phyloP scores from a whole-genome alignment of 23 red algal species.

The Gracilariopsis chorda region DNA sequence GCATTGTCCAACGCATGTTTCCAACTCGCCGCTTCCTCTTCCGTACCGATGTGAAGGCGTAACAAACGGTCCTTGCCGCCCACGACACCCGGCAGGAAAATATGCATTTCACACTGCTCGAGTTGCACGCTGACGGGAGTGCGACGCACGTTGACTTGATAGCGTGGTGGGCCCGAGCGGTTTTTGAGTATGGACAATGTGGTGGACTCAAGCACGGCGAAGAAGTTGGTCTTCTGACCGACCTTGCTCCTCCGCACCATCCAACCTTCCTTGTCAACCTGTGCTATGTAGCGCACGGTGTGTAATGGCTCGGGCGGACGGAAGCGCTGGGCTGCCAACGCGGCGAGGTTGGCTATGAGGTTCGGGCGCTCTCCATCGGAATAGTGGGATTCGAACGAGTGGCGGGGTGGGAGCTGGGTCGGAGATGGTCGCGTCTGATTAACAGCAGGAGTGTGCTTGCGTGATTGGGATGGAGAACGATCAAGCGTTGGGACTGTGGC shows the following conservation, averaged over 20 bases:
- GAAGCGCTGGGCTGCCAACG: conserved; percentile 28
- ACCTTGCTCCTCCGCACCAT: conserved; percentile 54
- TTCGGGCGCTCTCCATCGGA: not conserved
- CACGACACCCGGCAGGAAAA: not conserved
- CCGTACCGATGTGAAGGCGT: conserved; percentile 28
- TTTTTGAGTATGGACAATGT: conserved; percentile 17
- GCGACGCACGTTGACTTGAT: conserved; percentile 32
- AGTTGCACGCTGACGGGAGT: conserved; percentile 4
- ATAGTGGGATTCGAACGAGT: not conserved
- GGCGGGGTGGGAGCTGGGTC: not conserved
- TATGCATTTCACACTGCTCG: conserved; percentile 12
- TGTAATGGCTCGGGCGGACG: conserved; percentile 37
- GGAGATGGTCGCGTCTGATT: not conserved
- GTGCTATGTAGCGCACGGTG: conserved; percentile 58
- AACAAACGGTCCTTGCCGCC: conserved; percentile 39
- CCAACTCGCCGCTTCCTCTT: conserved; percentile 33
- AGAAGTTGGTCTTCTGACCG: conserved; percentile 25
- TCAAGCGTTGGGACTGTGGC: not conserved
- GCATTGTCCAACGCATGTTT: conserved; percentile 51
- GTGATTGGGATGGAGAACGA: not conserved
- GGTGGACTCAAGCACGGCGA: conserved; percentile 43
- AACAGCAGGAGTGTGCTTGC: not conserved
- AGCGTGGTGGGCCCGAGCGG: not conserved
- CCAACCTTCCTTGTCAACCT: conserved; percentile 60
- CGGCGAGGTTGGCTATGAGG: conserved; percentile 31